These are phyloP conservation scores for Podospora sp. DNA, from an alignment of 495 filamentous ascomycete genomes.

Conservation along the genomic window DNA sequence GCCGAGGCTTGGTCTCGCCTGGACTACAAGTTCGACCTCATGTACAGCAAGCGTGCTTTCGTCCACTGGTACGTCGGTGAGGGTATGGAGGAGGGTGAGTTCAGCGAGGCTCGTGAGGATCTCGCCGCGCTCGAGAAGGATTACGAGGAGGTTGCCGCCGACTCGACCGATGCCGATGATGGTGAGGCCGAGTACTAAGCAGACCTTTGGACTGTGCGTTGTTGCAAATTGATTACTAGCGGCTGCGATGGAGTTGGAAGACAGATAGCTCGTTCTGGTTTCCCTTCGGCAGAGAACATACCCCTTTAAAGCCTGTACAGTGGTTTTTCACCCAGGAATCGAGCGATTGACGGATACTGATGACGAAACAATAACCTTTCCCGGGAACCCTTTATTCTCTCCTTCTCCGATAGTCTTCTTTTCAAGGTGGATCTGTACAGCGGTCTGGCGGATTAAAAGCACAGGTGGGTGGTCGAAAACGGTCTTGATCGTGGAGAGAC, in stretches of 20 bases:
- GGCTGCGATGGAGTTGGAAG: constrained; percentile 13
- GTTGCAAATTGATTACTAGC: constrained; percentile 17
- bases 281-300: constrained; percentile 19
- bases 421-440: constrained; percentile 7
- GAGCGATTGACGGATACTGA: constrained; percentile 4
- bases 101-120: constrained; percentile 88
- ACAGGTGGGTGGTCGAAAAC: not conserved
- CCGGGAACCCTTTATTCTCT: not conserved
- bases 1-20: constrained; percentile 88
- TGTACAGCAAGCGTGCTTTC: constrained; percentile 95
- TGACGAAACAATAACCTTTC: constrained; percentile 15
- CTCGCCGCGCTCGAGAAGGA: constrained; percentile 88
- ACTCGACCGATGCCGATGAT: constrained; percentile 65
- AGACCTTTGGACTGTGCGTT: constrained; percentile 2
- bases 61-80: constrained; percentile 96
- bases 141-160: constrained; percentile 87
- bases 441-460: not conserved
- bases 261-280: constrained; percentile 14
- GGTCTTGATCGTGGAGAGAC: not conserved
- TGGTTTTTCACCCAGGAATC: constrained; percentile 10
- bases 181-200: constrained; percentile 72
- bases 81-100: constrained; percentile 96
- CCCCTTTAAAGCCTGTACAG: constrained; percentile 4
- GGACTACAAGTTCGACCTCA: constrained; percentile 93
- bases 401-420: constrained; percentile 1